A percentile compares a stretch with the other conserved stretches of the same genome.
Conservation (phyloP, 768 basidiomycete genomes). For the Multifurca ochricompacta region DNA sequence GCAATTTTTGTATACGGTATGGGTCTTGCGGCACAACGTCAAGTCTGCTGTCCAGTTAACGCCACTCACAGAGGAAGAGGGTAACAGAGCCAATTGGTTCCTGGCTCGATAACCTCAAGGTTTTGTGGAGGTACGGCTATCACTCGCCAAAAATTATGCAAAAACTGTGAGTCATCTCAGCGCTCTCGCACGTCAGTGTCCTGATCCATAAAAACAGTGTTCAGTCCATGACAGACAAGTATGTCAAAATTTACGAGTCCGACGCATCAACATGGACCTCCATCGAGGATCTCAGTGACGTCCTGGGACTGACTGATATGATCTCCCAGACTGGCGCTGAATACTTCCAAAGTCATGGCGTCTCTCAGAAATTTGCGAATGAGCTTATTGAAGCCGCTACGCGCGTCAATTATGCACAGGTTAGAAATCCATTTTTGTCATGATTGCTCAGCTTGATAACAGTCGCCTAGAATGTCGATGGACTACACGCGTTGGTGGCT, state of each 20-base stretch:
- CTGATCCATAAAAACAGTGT: slow-evolving; percentile 36
- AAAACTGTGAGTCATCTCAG: slow-evolving; percentile 8
- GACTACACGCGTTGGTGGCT: slow-evolving; percentile 74
- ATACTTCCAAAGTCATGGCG: slow-evolving; percentile 45
- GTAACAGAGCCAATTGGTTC: not conserved
- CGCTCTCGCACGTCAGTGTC: not conserved
- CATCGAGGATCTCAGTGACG: slow-evolving; percentile 29
- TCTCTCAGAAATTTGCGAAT: slow-evolving; percentile 47
- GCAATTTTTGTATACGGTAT: slow-evolving; percentile 56
- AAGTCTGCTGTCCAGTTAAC: not conserved
- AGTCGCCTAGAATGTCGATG: slow-evolving; percentile 10
- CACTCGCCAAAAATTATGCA: not conserved
- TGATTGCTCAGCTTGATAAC: not conserved
- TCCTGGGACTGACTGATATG: slow-evolving; percentile 27
- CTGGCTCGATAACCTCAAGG: slow-evolving; percentile 10
- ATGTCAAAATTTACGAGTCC: slow-evolving; percentile 46
- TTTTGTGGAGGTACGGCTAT: slow-evolving; percentile 15
- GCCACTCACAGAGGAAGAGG: not conserved
- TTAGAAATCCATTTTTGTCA: slow-evolving; percentile 21
- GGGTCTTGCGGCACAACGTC: slow-evolving; percentile 21
- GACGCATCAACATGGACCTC: slow-evolving; percentile 53
- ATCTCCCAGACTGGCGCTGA: slow-evolving; percentile 44
- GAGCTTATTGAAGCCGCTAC: slow-evolving; percentile 74
- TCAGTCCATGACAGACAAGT: slow-evolving; percentile 39
- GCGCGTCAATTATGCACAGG: slow-evolving; percentile 77